phyloP scores from a whole-genome alignment of 2,329 filamentous ascomycete species.

The Davidsoniella neocaledoniae region DNA sequence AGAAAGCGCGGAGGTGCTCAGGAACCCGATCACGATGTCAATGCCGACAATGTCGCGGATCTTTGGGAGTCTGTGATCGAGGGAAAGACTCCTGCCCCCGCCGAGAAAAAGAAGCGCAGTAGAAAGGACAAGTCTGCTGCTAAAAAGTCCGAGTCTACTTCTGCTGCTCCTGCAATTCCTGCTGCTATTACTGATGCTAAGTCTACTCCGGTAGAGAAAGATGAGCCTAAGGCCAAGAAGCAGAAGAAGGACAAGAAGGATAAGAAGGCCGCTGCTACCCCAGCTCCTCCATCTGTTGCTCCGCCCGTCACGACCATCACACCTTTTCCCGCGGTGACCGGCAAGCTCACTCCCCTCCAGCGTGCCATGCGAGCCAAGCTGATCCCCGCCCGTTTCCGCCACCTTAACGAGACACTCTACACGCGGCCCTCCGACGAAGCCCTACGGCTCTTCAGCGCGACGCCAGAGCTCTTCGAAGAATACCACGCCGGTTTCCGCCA shows the following conservation, averaged over 20 bases:
- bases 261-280: constrained; percentile 15
- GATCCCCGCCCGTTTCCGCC: constrained; percentile 85
- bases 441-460: constrained; percentile 64
- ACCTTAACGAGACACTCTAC: constrained; percentile 93
- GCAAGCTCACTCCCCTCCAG: constrained; percentile 79
- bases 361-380: constrained; percentile 90
- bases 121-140: constrained; percentile 16
- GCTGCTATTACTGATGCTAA: not conserved
- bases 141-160: constrained; percentile 12
- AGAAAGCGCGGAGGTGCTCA: constrained; percentile 31
- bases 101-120: constrained; percentile 17
- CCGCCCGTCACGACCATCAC: constrained; percentile 16
- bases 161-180: not conserved
- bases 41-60: constrained; percentile 53
- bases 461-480: constrained; percentile 86
- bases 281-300: constrained; percentile 13
- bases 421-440: constrained; percentile 74
- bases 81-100: constrained; percentile 28
- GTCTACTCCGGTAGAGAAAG: constrained; percentile 17
- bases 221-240: constrained; percentile 14
- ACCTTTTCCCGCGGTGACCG: constrained; percentile 26
- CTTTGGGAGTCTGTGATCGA: constrained; percentile 71
- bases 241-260: constrained; percentile 20
- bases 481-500: constrained; percentile 94
- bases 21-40: constrained; percentile 30